These are phyloP conservation scores for Globisporangium nodosum DNA, from an alignment of 352 stramenopile species.

Conservation along the genomic window DNA sequence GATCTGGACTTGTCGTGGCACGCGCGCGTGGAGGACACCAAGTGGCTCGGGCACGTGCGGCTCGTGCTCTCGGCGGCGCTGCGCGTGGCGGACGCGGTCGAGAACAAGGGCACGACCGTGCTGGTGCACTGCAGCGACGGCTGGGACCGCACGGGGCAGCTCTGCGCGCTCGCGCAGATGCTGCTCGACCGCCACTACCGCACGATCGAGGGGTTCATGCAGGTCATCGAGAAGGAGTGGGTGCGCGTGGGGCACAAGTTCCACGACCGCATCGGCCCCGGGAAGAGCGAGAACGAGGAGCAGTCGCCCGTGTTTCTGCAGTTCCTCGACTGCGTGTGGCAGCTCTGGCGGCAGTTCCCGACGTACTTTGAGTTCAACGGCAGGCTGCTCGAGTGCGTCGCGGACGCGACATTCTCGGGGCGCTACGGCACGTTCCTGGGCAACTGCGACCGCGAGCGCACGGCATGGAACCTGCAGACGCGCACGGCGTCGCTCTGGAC, in stretches of 20 bases:
- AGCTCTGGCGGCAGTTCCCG: conserved; percentile 74
- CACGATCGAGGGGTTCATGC: conserved; percentile 76
- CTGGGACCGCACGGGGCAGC: conserved; percentile 82
- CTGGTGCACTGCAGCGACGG: conserved; percentile 88
- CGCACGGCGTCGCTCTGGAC: conserved; percentile 74
- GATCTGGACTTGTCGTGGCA: conserved; percentile 63
- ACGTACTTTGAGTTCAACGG: conserved; percentile 86
- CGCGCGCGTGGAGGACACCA: conserved; percentile 67
- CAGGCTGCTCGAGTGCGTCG: conserved; percentile 58
- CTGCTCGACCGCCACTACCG: conserved; percentile 87
- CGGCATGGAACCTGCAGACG: conserved; percentile 34
- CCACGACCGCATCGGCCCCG: conserved; percentile 71
- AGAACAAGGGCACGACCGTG: conserved; percentile 58
- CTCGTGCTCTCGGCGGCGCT: conserved; percentile 63
- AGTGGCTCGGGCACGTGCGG: conserved; percentile 74
- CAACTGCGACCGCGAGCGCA: conserved; percentile 81
- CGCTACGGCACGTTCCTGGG: conserved; percentile 84
- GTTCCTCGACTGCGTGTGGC: conserved; percentile 88
- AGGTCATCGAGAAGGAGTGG: conserved; percentile 85
- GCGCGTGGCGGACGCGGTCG: conserved; percentile 56
- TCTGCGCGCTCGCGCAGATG: conserved; percentile 81
- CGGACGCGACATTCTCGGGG: conserved; percentile 66
- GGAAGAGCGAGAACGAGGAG: conserved; percentile 68
- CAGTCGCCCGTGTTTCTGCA: conserved; percentile 87
- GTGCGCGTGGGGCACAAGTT: conserved; percentile 87